These are phyloP conservation scores for Xylaria sp. DNA, from an alignment of 2,329 filamentous ascomycete species.

Conservation along the genomic window DNA sequence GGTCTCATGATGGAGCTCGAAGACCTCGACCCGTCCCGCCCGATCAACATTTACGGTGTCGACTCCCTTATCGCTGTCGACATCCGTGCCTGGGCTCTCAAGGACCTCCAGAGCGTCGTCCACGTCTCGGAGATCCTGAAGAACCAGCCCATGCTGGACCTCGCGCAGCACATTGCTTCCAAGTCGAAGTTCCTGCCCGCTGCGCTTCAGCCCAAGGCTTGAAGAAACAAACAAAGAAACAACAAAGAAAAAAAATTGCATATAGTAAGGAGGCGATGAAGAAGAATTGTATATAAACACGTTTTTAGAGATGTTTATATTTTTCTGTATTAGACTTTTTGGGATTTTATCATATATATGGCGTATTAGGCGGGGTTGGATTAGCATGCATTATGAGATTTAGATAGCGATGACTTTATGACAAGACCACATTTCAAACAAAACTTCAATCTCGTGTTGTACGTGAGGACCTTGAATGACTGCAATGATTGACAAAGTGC, in stretches of 20 bases:
- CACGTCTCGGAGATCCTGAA: conserved; percentile 45
- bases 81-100: conserved; percentile 44
- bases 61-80: conserved; percentile 46
- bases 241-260: not conserved
- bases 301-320: conserved; percentile 12
- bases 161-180: conserved; percentile 43
- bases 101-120: conserved; percentile 43
- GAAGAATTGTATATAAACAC: conserved; percentile 14
- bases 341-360: not conserved
- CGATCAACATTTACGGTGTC: conserved; percentile 45
- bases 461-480: not conserved
- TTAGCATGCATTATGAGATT: conserved; percentile 30
- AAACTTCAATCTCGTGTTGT: not conserved
- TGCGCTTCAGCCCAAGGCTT: conserved; percentile 38
- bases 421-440: conserved; percentile 39
- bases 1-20: conserved; percentile 48
- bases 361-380: conserved; percentile 5
- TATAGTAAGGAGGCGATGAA: not conserved
- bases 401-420: conserved; percentile 35
- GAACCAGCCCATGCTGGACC: conserved; percentile 43
- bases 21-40: conserved; percentile 43
- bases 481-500: not conserved
- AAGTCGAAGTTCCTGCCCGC: conserved; percentile 44
- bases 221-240: conserved; percentile 14
- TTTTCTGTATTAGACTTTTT: conserved; percentile 10